Evolutionary conservation across 345 rosid species (phyloP).

Genomic region (Crucihimalaya himalaica): DNA sequence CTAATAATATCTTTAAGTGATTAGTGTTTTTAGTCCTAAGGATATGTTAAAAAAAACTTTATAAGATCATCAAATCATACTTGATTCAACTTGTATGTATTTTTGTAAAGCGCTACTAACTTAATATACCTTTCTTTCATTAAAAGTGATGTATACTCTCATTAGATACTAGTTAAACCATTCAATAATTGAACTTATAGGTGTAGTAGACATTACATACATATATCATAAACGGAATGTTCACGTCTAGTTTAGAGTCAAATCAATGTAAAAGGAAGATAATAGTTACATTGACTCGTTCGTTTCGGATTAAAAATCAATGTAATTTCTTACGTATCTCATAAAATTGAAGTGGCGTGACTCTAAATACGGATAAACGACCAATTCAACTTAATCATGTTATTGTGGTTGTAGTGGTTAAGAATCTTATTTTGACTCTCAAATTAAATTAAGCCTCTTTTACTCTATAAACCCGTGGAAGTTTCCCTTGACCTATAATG

Average conservation of each 20-base stretch:
- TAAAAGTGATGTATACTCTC: neutral
- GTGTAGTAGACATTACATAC: neutral
- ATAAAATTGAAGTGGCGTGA: constrained; percentile 10
- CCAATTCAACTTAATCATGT: constrained; percentile 18
- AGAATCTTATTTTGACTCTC: constrained; percentile 15
- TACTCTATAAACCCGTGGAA: constrained; percentile 16
- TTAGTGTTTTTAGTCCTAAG: neutral
- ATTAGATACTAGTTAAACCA: neutral
- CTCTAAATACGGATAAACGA: constrained; percentile 23
- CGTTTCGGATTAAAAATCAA: neutral
- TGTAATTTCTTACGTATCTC: neutral
- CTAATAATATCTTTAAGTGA: neutral
- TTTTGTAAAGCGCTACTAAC: neutral
- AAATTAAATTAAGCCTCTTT: neutral
- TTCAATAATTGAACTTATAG: neutral
- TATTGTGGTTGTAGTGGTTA: constrained; percentile 34
- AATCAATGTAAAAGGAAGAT: neutral
- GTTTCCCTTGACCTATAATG: constrained; percentile 2
- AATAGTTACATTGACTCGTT: neutral
- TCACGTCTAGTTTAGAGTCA: neutral
- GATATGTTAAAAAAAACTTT: neutral
- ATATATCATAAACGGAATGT: neutral
- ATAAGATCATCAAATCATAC: neutral
- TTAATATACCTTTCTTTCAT: neutral
- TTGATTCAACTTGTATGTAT: neutral